phyloP scores from a whole-genome alignment of 176 grass and related monocot genomes.

The Oryza meridionalis region DNA sequence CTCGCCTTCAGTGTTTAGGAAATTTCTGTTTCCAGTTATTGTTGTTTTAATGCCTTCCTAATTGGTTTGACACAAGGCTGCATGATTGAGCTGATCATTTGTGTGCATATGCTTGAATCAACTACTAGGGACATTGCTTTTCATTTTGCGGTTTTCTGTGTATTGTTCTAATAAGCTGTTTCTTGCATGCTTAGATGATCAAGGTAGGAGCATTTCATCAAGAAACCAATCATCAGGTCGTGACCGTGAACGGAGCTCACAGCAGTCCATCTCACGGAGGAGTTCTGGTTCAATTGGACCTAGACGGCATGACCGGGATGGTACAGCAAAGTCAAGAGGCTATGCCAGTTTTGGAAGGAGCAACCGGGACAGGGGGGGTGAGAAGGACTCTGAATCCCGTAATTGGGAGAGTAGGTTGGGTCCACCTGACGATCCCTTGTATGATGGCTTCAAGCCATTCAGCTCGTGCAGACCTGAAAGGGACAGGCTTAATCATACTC shows the following conservation, averaged over 20 bases:
- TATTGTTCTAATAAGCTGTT: conserved; percentile 44
- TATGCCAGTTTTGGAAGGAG: conserved; percentile 76
- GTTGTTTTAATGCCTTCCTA: conserved; percentile 1
- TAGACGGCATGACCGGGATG: conserved; percentile 45
- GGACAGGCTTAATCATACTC: conserved; percentile 53
- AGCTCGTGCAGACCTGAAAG: conserved; percentile 62
- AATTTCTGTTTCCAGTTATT: conserved; percentile 19
- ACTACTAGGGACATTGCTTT: neutral
- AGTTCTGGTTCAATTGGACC: conserved; percentile 50
- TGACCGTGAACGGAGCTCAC: conserved; percentile 53
- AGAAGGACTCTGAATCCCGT: conserved; percentile 55
- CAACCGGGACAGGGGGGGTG: conserved; percentile 46
- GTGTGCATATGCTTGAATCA: neutral
- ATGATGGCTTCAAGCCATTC: conserved; percentile 55
- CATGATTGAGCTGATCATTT: conserved; percentile 6
- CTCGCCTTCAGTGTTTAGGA: conserved; percentile 5
- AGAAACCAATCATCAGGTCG: conserved; percentile 43
- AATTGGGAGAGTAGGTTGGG: conserved; percentile 54
- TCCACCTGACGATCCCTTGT: conserved; percentile 46
- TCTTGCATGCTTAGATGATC: conserved; percentile 47
- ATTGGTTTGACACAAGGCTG: neutral
- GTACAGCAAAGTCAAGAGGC: conserved; percentile 52
- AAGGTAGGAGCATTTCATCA: conserved; percentile 42
- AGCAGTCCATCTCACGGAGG: conserved; percentile 46
- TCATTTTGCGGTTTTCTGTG: neutral